Conservation (phyloP, 176 grass and related monocot genomes). For the Bonia amplexicaulis region DNA sequence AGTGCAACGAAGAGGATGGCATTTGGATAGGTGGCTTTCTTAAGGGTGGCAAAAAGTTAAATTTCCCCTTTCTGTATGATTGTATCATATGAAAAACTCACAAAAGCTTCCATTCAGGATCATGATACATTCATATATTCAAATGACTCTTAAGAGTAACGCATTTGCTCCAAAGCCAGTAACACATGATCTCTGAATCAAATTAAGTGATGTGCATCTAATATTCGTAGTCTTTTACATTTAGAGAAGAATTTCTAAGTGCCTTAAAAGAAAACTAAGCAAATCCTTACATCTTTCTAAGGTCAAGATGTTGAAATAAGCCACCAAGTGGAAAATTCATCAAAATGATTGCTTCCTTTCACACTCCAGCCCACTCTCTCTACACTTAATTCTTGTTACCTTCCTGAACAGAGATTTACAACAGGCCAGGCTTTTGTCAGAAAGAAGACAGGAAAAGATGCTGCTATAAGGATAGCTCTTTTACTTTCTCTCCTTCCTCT, state of each 20-base stretch:
- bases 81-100: neutral
- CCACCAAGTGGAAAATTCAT: neutral
- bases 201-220: neutral
- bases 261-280: neutral
- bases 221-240: neutral
- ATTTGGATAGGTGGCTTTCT: too few species aligned
- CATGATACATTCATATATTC: neutral
- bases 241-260: neutral
- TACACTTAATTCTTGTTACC: neutral
- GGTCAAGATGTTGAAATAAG: neutral
- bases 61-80: too few species aligned
- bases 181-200: neutral
- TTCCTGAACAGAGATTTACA: neutral
- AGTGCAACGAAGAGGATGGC: too few species aligned
- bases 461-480: neutral
- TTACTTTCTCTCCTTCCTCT: neutral
- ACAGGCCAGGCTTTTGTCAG: neutral
- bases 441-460: neutral
- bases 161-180: neutral
- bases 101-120: neutral
- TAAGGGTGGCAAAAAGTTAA: too few species aligned
- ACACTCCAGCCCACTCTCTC: neutral
- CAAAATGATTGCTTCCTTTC: neutral
- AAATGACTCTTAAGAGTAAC: neutral
- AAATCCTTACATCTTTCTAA: neutral